Evolutionary conservation across 1,284 basidiomycete genomes (phyloP).

Genomic region (Testicularia cyperi): DNA sequence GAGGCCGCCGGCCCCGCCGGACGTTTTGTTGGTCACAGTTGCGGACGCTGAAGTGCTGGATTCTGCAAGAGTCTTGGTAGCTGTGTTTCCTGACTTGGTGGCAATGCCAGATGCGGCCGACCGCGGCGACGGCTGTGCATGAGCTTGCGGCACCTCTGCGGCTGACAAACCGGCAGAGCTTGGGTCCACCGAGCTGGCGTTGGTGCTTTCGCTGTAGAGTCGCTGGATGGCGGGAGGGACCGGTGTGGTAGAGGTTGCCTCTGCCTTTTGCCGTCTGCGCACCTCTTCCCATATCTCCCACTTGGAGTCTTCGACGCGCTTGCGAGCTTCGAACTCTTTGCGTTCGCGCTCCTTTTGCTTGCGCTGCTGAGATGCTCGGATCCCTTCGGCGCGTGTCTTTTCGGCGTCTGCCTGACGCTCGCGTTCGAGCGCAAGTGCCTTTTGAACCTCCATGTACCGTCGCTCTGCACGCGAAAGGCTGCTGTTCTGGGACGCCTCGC

Average conservation of each 20-base stretch:
- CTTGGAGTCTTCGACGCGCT: slow-evolving; percentile 34
- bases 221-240: slow-evolving; percentile 28
- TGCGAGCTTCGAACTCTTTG: slow-evolving; percentile 34
- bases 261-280: slow-evolving; percentile 29
- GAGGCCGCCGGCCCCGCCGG: too few relatives aligned
- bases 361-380: slow-evolving; percentile 4
- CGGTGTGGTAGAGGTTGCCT: background rate
- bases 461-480: slow-evolving; percentile 25
- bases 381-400: slow-evolving; percentile 13
- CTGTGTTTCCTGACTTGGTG: too few relatives aligned
- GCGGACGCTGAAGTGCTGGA: too few relatives aligned
- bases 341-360: slow-evolving; percentile 33
- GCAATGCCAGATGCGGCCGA: too few relatives aligned
- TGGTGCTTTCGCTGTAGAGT: slow-evolving; percentile 33
- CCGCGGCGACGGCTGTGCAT: too few relatives aligned
- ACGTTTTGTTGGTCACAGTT: too few relatives aligned
- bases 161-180: too few relatives aligned
- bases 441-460: slow-evolving; percentile 40
- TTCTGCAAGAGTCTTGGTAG: too few relatives aligned
- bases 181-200: too few relatives aligned
- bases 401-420: slow-evolving; percentile 42
- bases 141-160: too few relatives aligned
- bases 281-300: slow-evolving; percentile 51
- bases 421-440: slow-evolving; percentile 28
- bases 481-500: slow-evolving; percentile 8